Base-by-base conservation (phyloP, 306 rosid species). In the Ziziphus jujuba region DNA sequence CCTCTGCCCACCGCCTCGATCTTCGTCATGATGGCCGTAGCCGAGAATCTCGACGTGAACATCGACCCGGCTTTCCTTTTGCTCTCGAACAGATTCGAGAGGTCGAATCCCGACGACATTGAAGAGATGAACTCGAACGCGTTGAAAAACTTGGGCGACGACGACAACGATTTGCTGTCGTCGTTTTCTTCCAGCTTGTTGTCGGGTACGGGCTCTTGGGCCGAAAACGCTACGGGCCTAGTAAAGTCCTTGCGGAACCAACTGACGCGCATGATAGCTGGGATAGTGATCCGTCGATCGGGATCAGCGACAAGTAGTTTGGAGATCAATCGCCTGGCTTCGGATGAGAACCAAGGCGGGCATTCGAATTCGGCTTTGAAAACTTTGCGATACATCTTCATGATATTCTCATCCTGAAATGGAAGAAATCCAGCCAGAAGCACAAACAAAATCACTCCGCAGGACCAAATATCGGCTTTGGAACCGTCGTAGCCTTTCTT, bases 371-470 rank as follows among this genome's bases (percentile, higher is more conserved):
- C 84, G 0, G 88, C 91, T 59, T 82, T 80, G 76, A 87, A 80
- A 14, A 90, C 71, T 65, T 85, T 90, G 20, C 74, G 66, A 47
- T 87, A 90, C 97, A 87, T 78, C 16, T 25, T 73, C 87, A 85
- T 82, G 2, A 90, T 45, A 33, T 87, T 85, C 76, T 87, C 97
- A 4, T 87, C 78, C 38, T 67, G 91, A 61, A 90, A 90, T 0
- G 97, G 97, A 40, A 90, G 89, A 45, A 80, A 90, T 4, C 97
- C 97, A 0, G 97, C 91, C 3, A 90, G 86, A 9, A 90, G 59
- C 1, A 84, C 91, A 24, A 72, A 90, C 0, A 90, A 72, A 16
- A 90, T 66, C 12, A 90, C 90, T 3, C 95, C 97, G 45, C 97
- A 90, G 1, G 97, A 90, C 97, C 97, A 90, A 1, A 77, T 81